phyloP scores from a whole-genome alignment of 176 grass and related monocot species.

The Rhynchospora breviuscula region DNA sequence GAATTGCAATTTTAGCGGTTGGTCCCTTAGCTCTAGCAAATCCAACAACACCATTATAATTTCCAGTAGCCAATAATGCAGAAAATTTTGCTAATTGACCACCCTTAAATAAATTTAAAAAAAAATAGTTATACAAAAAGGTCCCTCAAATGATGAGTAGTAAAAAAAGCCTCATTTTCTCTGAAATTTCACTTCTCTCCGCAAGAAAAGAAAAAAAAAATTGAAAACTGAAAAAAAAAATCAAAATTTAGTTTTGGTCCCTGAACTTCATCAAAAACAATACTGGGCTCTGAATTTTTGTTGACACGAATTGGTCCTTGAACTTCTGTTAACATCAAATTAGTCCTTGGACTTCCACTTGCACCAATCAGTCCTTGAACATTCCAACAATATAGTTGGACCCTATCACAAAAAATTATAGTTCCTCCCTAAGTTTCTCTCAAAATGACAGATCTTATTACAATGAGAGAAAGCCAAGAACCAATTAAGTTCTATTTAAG shows the following conservation, averaged over 20 bases:
- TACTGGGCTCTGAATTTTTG: too few relatives aligned
- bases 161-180: not conserved
- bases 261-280: too few relatives aligned
- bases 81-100: constrained; percentile 84
- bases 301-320: not conserved
- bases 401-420: too few relatives aligned
- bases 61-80: constrained; percentile 80
- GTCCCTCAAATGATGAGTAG: not conserved
- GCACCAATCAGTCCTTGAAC: not conserved
- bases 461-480: not conserved
- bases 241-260: not conserved
- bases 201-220: not conserved
- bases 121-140: constrained; percentile 10
- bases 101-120: constrained; percentile 43
- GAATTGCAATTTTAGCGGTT: constrained; percentile 83
- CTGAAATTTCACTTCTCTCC: not conserved
- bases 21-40: constrained; percentile 86
- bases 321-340: not conserved
- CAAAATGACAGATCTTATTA: not conserved
- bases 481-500: not conserved
- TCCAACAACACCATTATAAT: constrained; percentile 91
- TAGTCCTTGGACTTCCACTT: not conserved
- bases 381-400: not conserved
- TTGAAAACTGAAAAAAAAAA: not conserved
- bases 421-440: not conserved